Evolutionary conservation across 2,329 filamentous ascomycete genomes (phyloP), one percentile per base, ranked within the genome.

Genomic region (Huntiella moniliformis): DNA sequence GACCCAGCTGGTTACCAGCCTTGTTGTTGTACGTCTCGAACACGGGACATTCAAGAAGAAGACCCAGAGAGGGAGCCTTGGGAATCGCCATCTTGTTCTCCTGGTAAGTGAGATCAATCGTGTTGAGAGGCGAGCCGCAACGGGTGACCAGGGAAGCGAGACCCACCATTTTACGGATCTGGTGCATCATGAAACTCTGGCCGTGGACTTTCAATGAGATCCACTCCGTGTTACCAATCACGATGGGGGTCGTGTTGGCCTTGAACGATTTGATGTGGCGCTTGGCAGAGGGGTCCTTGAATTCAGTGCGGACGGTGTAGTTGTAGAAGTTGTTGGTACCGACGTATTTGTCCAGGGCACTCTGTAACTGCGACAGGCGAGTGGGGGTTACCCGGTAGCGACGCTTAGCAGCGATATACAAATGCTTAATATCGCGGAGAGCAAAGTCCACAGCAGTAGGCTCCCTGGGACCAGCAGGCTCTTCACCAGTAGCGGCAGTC

Each of bases 101-200:
- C 1, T 73, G 74, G 60, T 93, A 93, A 50, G 77, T 83, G 50
- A 92, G 73, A 1, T 64, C 60, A 53, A 98, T 82, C 22, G 82
- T 74, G 8, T 73, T 65, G 3, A 77, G 67, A 3, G 82, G 69
- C n/a, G 79, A 79, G 43, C 85, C 91, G 59, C 82, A 92, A 34
- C 91, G 79, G 5, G 92, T 80, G 4, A 88, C 68, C 50, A 98
- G 68, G 32, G 84, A 77, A 6, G 77, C 84, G 80, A 98, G 86
- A 47, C 83, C 85, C 12, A 98, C 84, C 91, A 98, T 96, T 64
- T 96, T 98, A 56, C 91, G 80, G 61, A 98, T 98, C 65, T 98
- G 91, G 62, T 98, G 91, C 91, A 98, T 98, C 91, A 98, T 98
- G 70, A 98, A 98, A 57, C 81, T 88, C 63, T 98, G 91, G 0